These are phyloP conservation scores for Hypsizygus marmoreus DNA, from an alignment of 768 basidiomycete species.

Conservation along the genomic window DNA sequence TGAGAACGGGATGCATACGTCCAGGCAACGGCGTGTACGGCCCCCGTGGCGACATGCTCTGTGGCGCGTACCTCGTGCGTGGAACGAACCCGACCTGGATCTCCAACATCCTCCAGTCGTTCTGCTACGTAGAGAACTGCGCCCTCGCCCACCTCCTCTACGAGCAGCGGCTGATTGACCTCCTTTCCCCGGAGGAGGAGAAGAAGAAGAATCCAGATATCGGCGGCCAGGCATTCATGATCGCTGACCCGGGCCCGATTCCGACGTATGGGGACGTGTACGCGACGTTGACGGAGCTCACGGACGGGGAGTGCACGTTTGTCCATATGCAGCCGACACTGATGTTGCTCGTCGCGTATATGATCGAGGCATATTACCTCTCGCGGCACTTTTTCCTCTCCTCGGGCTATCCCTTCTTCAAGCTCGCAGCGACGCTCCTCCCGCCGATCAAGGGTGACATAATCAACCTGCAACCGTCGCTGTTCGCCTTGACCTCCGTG, in stretches of 20 bases:
- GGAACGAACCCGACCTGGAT: conserved; percentile 67
- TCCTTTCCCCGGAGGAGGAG: no score
- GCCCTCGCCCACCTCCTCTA: conserved; percentile 72
- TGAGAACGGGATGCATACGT: conserved; percentile 75
- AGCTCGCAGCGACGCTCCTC: conserved; percentile 39
- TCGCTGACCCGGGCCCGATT: conserved; percentile 68
- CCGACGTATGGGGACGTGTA: conserved; percentile 67
- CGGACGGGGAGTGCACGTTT: conserved; percentile 59
- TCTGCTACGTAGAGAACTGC: conserved; percentile 77
- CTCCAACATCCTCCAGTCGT: conserved; percentile 56
- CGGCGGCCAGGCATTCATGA: conserved; percentile 68
- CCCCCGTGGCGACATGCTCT: conserved; percentile 71
- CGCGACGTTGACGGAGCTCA: conserved; percentile 52
- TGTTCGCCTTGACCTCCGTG: conserved; percentile 53
- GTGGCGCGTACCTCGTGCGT: conserved; percentile 63
- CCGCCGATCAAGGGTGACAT: conserved; percentile 51
- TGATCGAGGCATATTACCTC: conserved; percentile 59
- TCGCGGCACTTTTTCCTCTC: conserved; percentile 41
- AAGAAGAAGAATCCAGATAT: conserved; percentile 55
- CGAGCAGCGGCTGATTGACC: conserved; percentile 68
- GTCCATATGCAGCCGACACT: conserved; percentile 57
- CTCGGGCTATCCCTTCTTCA: conserved; percentile 31
- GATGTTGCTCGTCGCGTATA: conserved; percentile 63
- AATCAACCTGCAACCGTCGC: conserved; percentile 58
- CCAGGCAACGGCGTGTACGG: conserved; percentile 80